Conservation (phyloP, 352 stramenopile species). For the Elongisporangium undulatum region DNA sequence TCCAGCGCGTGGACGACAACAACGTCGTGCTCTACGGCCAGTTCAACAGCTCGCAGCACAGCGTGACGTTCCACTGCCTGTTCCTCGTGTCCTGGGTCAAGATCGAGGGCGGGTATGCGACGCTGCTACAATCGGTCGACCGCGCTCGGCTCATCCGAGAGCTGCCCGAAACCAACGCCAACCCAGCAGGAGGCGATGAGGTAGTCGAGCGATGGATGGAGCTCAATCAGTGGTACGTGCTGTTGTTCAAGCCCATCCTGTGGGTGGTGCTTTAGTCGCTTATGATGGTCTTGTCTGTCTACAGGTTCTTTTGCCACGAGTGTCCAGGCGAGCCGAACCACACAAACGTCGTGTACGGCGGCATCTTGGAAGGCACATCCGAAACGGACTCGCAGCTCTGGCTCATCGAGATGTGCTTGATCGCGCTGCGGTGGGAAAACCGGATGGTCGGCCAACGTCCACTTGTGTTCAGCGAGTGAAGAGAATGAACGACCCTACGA, state of each 20-base stretch:
- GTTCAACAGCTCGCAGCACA: slow-evolving; percentile 17
- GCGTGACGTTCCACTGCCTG: slow-evolving; percentile 27
- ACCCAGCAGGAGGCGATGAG: not conserved
- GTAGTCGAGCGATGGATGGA: slow-evolving; percentile 39
- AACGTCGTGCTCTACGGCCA: slow-evolving; percentile 32
- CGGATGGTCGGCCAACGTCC: slow-evolving; percentile 30
- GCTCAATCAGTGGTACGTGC: slow-evolving; percentile 48
- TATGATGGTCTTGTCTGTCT: not conserved
- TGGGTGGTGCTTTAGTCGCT: no score
- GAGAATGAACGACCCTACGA: no score
- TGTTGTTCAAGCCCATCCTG: no score
- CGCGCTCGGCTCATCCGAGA: slow-evolving; percentile 12
- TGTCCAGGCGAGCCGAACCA: slow-evolving; percentile 18
- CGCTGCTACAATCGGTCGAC: slow-evolving; percentile 46
- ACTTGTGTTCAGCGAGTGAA: not conserved
- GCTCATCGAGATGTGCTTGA: slow-evolving; percentile 64
- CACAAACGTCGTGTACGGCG: slow-evolving; percentile 45
- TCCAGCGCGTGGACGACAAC: slow-evolving; percentile 30
- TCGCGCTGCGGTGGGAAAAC: slow-evolving; percentile 52
- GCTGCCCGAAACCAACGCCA: not conserved
- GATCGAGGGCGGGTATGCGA: slow-evolving; percentile 26
- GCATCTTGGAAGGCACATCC: slow-evolving; percentile 30
- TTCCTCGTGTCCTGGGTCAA: slow-evolving; percentile 44
- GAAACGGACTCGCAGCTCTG: slow-evolving; percentile 40
- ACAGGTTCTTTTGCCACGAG: slow-evolving; percentile 44